phyloP scores from a whole-genome alignment of 495 filamentous ascomycete species.

The Hypoxylon trugodes region DNA sequence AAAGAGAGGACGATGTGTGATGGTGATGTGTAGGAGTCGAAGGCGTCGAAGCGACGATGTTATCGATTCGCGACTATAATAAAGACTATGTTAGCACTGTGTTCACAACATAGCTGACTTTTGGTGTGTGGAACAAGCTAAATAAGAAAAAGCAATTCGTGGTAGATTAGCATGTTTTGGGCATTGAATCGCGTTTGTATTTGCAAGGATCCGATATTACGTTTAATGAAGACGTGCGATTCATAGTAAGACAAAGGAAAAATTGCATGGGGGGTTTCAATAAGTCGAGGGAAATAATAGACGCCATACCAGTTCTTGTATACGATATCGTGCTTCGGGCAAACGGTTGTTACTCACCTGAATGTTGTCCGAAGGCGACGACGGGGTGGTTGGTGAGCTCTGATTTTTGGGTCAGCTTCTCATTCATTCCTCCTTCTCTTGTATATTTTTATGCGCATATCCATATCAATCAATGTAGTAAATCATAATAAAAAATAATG shows the following conservation, averaged over 20 bases:
- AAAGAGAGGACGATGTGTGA: background rate
- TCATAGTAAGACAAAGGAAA: background rate
- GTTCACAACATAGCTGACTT: background rate
- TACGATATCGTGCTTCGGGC: background rate
- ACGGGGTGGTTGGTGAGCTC: conserved; percentile 24
- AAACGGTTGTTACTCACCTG: conserved; percentile 45
- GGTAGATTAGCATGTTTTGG: background rate
- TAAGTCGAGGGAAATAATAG: background rate
- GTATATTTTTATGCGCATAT: no score
- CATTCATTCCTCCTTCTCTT: no score
- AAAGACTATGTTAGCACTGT: conserved; percentile 15
- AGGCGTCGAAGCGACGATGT: conserved; percentile 42
- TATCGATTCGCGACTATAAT: conserved; percentile 43
- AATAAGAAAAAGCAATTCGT: background rate
- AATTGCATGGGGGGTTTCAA: background rate
- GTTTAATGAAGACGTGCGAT: background rate
- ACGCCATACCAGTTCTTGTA: background rate
- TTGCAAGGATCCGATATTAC: background rate
- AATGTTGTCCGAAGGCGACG: conserved; percentile 42
- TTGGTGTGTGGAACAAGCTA: no score
- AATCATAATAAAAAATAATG: background rate
- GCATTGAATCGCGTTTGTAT: conserved; percentile 20
- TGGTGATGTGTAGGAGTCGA: conserved; percentile 12
- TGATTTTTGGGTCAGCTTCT: conserved; percentile 5
- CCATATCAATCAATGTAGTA: no score